Percentiles rank a stretch among this genome's conserved stretches.
Conservation (phyloP, 495 filamentous ascomycete genomes). For the Talaromyces adpressus region DNA sequence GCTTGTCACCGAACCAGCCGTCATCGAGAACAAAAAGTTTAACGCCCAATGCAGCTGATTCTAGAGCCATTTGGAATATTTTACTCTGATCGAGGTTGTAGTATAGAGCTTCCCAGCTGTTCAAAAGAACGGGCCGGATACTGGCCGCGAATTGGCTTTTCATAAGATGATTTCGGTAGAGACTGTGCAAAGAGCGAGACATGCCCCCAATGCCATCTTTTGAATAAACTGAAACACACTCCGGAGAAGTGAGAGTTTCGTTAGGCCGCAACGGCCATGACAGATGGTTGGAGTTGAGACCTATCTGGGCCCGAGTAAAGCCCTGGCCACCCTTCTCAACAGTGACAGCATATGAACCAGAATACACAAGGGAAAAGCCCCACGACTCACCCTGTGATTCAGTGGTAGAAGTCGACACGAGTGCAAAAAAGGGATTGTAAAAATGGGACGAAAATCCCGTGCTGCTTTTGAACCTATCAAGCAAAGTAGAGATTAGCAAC, state of each 20-base stretch:
- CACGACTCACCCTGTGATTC: slow-evolving; percentile 46
- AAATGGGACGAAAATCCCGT: slow-evolving; percentile 48
- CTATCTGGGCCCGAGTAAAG: slow-evolving; percentile 42
- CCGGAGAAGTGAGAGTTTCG: slow-evolving; percentile 43
- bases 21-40: slow-evolving; percentile 51
- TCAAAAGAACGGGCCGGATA: slow-evolving; percentile 43
- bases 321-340: slow-evolving; percentile 50
- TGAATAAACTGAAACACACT: slow-evolving; percentile 47
- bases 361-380: slow-evolving; percentile 50
- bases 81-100: slow-evolving; percentile 41
- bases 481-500: no score
- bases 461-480: slow-evolving; percentile 37
- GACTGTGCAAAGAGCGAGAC: slow-evolving; percentile 43
- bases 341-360: slow-evolving; percentile 42
- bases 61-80: slow-evolving; percentile 39
- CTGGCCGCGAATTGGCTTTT: slow-evolving; percentile 41
- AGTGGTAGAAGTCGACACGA: slow-evolving; percentile 42
- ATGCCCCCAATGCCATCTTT: slow-evolving; percentile 45
- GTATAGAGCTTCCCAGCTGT: slow-evolving; percentile 51
- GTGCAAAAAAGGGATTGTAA: slow-evolving; percentile 47
- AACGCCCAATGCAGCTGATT: slow-evolving; percentile 43
- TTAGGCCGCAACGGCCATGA: slow-evolving; percentile 38
- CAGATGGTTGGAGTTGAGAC: slow-evolving; percentile 44
- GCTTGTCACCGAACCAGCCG: slow-evolving; percentile 51
- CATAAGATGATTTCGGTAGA: slow-evolving; percentile 50